Evolutionary conservation across 345 rosid species (phyloP).

Genomic region (Eucalyptus viminalis): DNA sequence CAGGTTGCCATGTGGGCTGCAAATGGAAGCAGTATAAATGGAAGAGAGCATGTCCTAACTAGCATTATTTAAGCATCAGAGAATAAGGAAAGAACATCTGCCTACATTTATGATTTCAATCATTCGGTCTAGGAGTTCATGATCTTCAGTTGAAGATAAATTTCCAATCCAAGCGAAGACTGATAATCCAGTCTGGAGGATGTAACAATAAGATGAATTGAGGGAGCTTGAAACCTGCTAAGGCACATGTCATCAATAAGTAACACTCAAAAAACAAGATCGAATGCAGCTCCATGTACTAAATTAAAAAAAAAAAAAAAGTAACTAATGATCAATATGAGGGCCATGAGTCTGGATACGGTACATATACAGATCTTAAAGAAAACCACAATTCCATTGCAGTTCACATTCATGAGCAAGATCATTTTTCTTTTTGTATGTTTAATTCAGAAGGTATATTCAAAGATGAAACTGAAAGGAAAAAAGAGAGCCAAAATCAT

Average conservation of each 20-base stretch:
- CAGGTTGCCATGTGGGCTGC: constrained; percentile 69
- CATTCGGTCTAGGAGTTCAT: constrained; percentile 70
- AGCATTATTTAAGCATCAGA: neutral
- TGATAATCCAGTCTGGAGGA: constrained; percentile 48
- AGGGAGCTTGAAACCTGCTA: constrained; percentile 58
- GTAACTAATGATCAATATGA: neutral
- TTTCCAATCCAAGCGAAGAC: constrained; percentile 70
- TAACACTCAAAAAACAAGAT: neutral
- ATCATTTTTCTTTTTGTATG: neutral
- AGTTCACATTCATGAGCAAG: neutral
- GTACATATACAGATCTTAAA: neutral
- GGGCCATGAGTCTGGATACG: neutral
- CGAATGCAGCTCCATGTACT: neutral
- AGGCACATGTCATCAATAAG: neutral
- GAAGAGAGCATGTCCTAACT: neutral
- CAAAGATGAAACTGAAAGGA: neutral
- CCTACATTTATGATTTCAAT: constrained; percentile 61
- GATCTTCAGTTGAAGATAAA: constrained; percentile 50
- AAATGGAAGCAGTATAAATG: neutral
- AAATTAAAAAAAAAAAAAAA: neutral
- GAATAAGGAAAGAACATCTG: neutral
- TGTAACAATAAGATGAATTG: constrained; percentile 75
- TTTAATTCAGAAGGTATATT: neutral
- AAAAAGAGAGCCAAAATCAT: neutral
- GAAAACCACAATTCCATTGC: neutral